A percentile compares a stretch with the other conserved stretches of the same genome.
Conservation (phyloP, 2,329 filamentous ascomycete species). For the Teratosphaeria nubilosa region DNA sequence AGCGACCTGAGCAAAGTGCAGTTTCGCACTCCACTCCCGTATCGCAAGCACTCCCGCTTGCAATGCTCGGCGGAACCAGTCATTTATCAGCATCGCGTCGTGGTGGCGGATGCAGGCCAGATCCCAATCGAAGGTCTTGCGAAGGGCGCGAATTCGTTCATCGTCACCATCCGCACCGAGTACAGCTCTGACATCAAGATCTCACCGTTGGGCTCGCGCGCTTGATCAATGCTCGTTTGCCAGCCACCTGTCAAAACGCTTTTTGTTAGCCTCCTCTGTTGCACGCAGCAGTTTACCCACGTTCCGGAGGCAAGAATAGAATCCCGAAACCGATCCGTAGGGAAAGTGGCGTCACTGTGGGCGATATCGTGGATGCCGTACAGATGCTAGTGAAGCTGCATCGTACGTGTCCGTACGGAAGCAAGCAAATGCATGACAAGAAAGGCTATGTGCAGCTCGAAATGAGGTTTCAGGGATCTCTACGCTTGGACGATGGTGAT, state of each 20-base stretch:
- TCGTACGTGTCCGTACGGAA: constrained; percentile 3
- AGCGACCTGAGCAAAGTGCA: background rate
- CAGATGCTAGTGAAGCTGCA: constrained; percentile 1
- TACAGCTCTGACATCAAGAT: background rate
- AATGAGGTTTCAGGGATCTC: too few species aligned
- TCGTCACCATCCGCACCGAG: background rate
- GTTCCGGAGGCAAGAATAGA: background rate
- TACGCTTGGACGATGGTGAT: too few species aligned
- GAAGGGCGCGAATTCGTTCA: background rate
- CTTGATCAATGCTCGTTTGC: constrained; percentile 3
- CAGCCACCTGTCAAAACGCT: constrained; percentile 9
- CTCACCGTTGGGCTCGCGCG: background rate
- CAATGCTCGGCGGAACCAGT: background rate
- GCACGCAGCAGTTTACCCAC: background rate
- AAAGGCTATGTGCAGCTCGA: background rate
- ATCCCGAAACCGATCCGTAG: background rate
- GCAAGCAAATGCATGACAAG: background rate
- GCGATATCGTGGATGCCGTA: constrained; percentile 5
- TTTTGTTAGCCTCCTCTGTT: background rate
- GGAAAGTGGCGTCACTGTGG: constrained; percentile 7
- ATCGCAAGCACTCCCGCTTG: too few species aligned
- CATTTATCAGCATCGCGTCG: too few species aligned
- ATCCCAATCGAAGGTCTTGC: background rate
- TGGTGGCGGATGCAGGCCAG: background rate
- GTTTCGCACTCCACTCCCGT: background rate